Base-by-base conservation (phyloP, 495 filamentous ascomycete species). In the Aspergillus sclerotioniger region DNA sequence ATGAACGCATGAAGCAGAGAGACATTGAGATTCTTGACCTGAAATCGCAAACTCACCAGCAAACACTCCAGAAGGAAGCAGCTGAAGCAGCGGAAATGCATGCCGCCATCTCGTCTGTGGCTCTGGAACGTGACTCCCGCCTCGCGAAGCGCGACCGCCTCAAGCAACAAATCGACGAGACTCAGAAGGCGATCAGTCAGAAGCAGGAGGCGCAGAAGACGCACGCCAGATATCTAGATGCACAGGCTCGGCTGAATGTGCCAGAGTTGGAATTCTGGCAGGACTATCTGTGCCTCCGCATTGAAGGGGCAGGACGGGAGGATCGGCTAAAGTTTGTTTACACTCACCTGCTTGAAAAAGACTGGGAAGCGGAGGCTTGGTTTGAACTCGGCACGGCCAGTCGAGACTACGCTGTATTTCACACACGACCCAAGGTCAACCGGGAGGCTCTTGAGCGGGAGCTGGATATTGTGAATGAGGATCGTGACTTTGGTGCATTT, bases 201-300 rank as follows among this genome's bases (percentile, higher is more conserved):
- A 82, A 78, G 48, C 58, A 83, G 3, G 81, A 86, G 53, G 82
- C 84, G 13, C 86, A 88, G 68, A 80, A 82, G 57, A 75, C 75
- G 51, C 80, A 88, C 59, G 77, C 82, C 21, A 80, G 83, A 51
- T 81, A 89, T 58, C 66, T 92, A 25, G 89, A 95, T 67, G 79
- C 85, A 29, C 93, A 97, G 72, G 80, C 87, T 35, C 82, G 90
- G 43, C 87, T 89, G 59, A 96, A 98, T 71, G 82, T 87, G 44
- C 94, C 94, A 3, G 94, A 98, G 71, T 79, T 98, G 39, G 87
- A 91, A 39, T 98, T 98, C 71, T 98, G 95, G 95, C 87, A 95
- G 66, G 87, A 89, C 55, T 91, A 91, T 69, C 76, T 98, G 58
- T 89, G 93, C 57, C 64, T 98, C 75, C 79, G 88, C 51, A 93